phyloP scores from a whole-genome alignment of 176 grass and related monocot genomes.

The Hordeum marinum region DNA sequence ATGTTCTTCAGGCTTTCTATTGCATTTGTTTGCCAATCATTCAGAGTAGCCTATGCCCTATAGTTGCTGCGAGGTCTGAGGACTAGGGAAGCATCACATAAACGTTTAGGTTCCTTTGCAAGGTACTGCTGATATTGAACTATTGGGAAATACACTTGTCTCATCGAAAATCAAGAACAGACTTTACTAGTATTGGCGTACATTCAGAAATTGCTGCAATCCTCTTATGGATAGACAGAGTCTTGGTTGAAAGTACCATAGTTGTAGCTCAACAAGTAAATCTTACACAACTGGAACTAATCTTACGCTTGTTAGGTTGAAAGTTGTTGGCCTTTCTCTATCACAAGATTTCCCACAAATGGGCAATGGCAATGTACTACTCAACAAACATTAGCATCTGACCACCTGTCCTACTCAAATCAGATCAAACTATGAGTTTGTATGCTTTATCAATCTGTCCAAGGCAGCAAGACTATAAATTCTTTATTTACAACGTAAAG shows the following conservation, averaged over 20 bases:
- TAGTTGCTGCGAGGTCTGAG: background rate
- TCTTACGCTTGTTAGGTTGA: background rate
- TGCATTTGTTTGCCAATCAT: background rate
- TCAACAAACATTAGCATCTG: conserved; percentile 6
- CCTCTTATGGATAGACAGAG: background rate
- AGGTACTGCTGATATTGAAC: background rate
- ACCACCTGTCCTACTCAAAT: background rate
- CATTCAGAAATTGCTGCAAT: background rate
- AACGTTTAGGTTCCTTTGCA: background rate
- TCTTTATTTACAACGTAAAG: background rate
- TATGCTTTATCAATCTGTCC: conserved; percentile 7
- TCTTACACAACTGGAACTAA: background rate
- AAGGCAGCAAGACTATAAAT: conserved; percentile 1
- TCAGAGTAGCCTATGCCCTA: background rate
- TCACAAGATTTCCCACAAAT: background rate
- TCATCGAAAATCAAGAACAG: background rate
- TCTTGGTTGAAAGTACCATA: background rate
- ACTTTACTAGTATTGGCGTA: background rate
- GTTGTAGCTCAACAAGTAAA: conserved; percentile 16
- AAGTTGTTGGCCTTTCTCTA: background rate
- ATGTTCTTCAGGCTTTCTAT: background rate
- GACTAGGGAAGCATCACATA: background rate
- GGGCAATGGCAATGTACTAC: too few species aligned
- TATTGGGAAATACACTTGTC: background rate
- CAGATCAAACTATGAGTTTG: background rate